Evolutionary conservation across 2,329 filamentous ascomycete species (phyloP), one percentile per base, ranked within the genome.

Genomic region (Aspergillus novoparasiticus): DNA sequence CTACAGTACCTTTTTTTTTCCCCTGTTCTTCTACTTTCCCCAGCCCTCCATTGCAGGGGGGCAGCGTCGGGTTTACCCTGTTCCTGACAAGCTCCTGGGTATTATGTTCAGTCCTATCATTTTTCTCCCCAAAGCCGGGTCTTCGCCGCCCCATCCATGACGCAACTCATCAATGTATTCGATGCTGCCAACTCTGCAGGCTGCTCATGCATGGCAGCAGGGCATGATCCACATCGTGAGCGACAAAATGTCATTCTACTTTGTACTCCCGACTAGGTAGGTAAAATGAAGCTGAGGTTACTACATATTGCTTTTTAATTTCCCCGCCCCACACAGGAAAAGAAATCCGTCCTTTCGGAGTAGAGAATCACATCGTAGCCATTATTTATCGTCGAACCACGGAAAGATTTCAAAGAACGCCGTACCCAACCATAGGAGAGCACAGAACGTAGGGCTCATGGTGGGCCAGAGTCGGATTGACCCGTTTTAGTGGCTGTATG

Each of bases 181-280:
- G 34, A 54, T 45, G 58, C 48, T 51, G 46, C 58, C 34, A 41
- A 45, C 54, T 53, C 58, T 59, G 58, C 58, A 59, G 46, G 36
- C 36, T 30, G 26, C 48, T 50, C 21, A 54, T 59, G 58, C 58
- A 53, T 53, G 2, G 58, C 58, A 59, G 58, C 23, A 51, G 58
- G 36, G 10, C 23, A 46, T 34, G 36, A 30, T 36, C 55, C 55
- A 30, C 55, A 46, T 45, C 6, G 21, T 28, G 21, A 23, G 45
- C 21, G 14, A 30, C 41, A 57, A 6, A 39, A 57, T 26, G 8
- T 8, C 55, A 46, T 30, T 45, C 43, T 57, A 23, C 11, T 57
- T 50, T 2, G 23, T 36, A 16, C 19, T 26, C 14, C 14, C 30
- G 30, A 36, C n/a, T 36, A 36, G 51, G 34, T 50, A 48, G 34